These are phyloP conservation scores for Trichoderma oligosporum DNA, from an alignment of 2,329 filamentous ascomycete genomes.

Conservation along the genomic window DNA sequence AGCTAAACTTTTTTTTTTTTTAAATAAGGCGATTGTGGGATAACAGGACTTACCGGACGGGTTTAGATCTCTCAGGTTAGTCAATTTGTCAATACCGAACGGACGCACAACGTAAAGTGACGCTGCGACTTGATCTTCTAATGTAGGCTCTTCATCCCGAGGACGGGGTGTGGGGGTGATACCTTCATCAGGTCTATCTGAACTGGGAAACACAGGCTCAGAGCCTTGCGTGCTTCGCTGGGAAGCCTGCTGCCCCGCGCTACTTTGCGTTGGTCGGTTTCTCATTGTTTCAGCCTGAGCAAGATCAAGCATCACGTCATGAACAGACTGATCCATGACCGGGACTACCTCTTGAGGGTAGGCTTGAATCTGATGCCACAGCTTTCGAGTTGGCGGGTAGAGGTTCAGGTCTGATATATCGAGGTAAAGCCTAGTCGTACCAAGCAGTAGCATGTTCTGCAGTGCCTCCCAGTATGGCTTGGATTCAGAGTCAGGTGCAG, in stretches of 20 bases:
- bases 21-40: no score
- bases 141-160: conserved; percentile 50
- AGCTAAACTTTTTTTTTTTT: background rate
- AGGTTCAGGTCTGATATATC: conserved; percentile 86
- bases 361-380: conserved; percentile 91
- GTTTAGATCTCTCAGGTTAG: conserved; percentile 91
- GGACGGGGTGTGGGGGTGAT: conserved; percentile 34
- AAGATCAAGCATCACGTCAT: conserved; percentile 88
- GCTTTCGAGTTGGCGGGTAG: conserved; percentile 86
- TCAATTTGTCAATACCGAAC: conserved; percentile 79
- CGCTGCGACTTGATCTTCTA: conserved; percentile 77
- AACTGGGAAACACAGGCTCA: conserved; percentile 73
- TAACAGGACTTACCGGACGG: conserved; percentile 59
- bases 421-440: conserved; percentile 78
- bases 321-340: conserved; percentile 90
- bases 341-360: conserved; percentile 97
- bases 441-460: conserved; percentile 86
- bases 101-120: conserved; percentile 82
- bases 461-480: conserved; percentile 82
- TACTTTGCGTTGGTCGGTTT: conserved; percentile 60
- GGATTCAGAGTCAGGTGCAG: conserved; percentile 66
- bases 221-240: conserved; percentile 59
- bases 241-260: conserved; percentile 44
- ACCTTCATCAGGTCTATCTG: conserved; percentile 59
- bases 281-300: conserved; percentile 75